Percentiles rank a stretch among this genome's conserved stretches.
Evolutionary conservation across 1,284 basidiomycete genomes (phyloP).

Genomic region (Ustilago cynodontis): DNA sequence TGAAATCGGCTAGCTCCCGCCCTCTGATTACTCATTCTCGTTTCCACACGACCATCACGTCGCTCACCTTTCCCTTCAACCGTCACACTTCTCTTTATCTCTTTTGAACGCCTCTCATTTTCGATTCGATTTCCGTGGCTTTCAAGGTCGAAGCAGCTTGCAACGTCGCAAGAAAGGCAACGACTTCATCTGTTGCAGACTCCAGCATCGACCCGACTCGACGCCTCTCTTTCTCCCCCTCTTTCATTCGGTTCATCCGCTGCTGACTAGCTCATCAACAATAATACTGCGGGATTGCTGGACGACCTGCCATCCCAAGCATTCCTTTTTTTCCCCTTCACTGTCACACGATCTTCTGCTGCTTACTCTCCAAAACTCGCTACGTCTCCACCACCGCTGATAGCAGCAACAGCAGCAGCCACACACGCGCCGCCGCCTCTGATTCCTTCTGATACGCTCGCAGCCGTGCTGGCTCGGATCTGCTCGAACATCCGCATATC

Average conservation of each 20-base stretch:
- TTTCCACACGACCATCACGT: background rate
- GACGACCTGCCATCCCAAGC: conserved; percentile 10
- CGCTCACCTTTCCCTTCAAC: conserved; percentile 3
- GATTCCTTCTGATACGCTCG: background rate
- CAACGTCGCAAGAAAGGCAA: background rate
- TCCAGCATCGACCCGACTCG: background rate
- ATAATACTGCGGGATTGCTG: conserved; percentile 16
- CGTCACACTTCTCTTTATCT: conserved; percentile 5
- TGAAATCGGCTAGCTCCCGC: background rate
- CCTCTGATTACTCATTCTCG: too few species aligned
- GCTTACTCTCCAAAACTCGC: background rate
- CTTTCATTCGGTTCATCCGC: conserved; percentile 2
- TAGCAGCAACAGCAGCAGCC: background rate
- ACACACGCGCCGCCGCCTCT: too few species aligned
- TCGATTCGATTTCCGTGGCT: background rate
- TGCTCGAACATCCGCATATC: background rate
- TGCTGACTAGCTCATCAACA: background rate
- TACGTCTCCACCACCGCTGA: background rate
- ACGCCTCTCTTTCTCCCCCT: background rate
- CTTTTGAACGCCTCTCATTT: too few species aligned
- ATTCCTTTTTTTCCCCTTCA: background rate
- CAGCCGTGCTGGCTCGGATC: too few species aligned
- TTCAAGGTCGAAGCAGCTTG: background rate
- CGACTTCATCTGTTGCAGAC: conserved; percentile 1
- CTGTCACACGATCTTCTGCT: background rate